Conservation (phyloP, 2,329 filamentous ascomycete genomes). For the Parafenestella ontariensis region DNA sequence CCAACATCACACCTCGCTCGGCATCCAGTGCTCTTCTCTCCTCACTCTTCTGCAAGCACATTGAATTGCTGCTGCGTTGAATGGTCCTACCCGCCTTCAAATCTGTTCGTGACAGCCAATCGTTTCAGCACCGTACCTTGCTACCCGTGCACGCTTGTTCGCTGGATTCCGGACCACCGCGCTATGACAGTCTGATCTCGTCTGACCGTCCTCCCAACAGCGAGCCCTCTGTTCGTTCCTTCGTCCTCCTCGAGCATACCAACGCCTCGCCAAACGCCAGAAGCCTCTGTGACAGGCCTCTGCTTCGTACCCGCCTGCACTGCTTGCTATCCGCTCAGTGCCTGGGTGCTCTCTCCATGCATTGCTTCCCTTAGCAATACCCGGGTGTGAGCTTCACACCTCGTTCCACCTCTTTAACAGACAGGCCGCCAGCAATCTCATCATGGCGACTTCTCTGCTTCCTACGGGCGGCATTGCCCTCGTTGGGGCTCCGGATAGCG, state of each 20-base stretch:
- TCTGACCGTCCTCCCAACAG: conserved; percentile 45
- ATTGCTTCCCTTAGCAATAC: conserved; percentile 45
- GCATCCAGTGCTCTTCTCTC: conserved; percentile 11
- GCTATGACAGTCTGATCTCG: conserved; percentile 51
- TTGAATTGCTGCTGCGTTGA: conserved; percentile 16
- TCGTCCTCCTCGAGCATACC: conserved; percentile 34
- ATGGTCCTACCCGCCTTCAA: conserved; percentile 28
- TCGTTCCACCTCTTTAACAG: conserved; percentile 29
- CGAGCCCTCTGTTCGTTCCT: conserved; percentile 45
- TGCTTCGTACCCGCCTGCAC: conserved; percentile 28
- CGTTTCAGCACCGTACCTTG: conserved; percentile 49
- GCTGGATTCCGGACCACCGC: conserved; percentile 47
- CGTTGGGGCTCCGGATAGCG: conserved; percentile 47
- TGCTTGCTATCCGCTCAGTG: conserved; percentile 37
- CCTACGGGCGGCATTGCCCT: conserved; percentile 46
- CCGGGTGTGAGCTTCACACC: conserved; percentile 46
- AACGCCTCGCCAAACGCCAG: conserved; percentile 34
- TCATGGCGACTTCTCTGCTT: conserved; percentile 41
- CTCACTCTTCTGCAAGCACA: conserved; percentile 9
- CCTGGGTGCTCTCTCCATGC: conserved; percentile 51
- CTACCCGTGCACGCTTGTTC: conserved; percentile 46
- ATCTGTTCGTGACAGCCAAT: conserved; percentile 49
- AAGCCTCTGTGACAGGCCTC: conserved; percentile 34
- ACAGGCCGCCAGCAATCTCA: conserved; percentile 17
- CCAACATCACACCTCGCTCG: conserved; percentile 36